Evolutionary conservation across 2,329 filamentous ascomycete genomes (phyloP).

Genomic region (Monilinia polystroma): DNA sequence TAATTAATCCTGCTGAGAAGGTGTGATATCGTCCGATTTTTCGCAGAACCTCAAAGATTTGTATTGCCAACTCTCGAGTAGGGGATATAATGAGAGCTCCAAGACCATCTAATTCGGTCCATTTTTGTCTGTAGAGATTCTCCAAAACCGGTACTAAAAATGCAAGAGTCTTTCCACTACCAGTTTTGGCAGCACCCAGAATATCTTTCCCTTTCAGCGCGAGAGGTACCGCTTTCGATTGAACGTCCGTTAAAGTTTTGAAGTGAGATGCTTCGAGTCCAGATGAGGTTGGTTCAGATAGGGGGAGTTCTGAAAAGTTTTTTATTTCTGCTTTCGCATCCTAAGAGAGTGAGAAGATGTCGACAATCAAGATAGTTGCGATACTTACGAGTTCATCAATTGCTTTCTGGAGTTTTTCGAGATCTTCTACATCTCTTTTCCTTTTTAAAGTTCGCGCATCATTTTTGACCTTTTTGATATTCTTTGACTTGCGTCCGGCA

Average conservation of each 20-base stretch:
- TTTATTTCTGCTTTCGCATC: conserved; percentile 45
- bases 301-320: conserved; percentile 78
- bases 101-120: conserved; percentile 86
- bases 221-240: conserved; percentile 82
- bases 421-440: conserved; percentile 39
- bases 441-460: conserved; percentile 37
- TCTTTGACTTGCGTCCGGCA: conserved; percentile 31
- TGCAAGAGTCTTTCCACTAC: conserved; percentile 90
- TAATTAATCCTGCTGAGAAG: conserved; percentile 90
- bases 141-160: conserved; percentile 92
- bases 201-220: conserved; percentile 85
- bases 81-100: conserved; percentile 92
- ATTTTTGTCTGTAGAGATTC: conserved; percentile 83
- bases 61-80: conserved; percentile 90
- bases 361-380: conserved; percentile 8
- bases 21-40: conserved; percentile 86
- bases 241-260: conserved; percentile 86
- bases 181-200: conserved; percentile 91
- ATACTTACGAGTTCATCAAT: conserved; percentile 38
- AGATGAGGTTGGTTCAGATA: conserved; percentile 75
- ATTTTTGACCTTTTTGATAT: conserved; percentile 28
- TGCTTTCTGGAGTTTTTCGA: conserved; percentile 36
- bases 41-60: conserved; percentile 91
- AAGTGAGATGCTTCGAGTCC: conserved; percentile 88
- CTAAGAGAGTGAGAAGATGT: conserved; percentile 30